Evolutionary conservation across 345 rosid species (phyloP).

Genomic region (Gossypium bickii): DNA sequence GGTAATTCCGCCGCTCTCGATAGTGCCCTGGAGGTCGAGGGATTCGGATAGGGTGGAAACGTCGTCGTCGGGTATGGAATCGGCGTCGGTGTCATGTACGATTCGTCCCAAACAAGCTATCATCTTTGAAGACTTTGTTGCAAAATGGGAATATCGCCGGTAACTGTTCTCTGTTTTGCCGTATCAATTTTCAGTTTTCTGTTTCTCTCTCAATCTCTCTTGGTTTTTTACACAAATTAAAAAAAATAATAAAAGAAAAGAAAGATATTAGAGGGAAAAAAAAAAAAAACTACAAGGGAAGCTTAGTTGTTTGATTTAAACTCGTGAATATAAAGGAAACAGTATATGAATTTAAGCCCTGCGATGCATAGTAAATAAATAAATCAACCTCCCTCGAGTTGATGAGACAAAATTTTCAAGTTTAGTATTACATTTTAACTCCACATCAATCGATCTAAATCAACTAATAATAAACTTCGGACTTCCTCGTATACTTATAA

Average conservation of each 20-base stretch:
- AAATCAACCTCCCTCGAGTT: no score
- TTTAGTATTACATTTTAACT: no score
- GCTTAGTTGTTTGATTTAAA: neutral
- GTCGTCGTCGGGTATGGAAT: constrained; percentile 35
- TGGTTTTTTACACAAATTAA: neutral
- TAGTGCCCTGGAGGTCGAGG: constrained; percentile 53
- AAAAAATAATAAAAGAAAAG: neutral
- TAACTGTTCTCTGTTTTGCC: neutral
- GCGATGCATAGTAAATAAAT: neutral
- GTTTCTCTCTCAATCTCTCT: neutral
- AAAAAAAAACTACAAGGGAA: neutral
- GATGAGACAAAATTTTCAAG: no score
- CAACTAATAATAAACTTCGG: no score
- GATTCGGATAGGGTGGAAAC: constrained; percentile 35
- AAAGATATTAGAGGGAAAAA: neutral
- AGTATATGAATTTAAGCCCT: neutral
- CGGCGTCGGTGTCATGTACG: constrained; percentile 67
- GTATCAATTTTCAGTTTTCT: neutral
- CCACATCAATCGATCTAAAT: no score
- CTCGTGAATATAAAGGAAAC: neutral
- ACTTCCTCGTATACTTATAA: no score
- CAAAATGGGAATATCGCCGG: constrained; percentile 11
- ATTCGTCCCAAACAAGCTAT: constrained; percentile 68
- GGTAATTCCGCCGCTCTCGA: constrained; percentile 29
- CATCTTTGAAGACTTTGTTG: constrained; percentile 32